Percentiles rank a stretch among this genome's conserved stretches.
These are phyloP conservation scores for Phytophthora constricta DNA, from an alignment of 352 stramenopile genomes.

Conservation along the genomic window DNA sequence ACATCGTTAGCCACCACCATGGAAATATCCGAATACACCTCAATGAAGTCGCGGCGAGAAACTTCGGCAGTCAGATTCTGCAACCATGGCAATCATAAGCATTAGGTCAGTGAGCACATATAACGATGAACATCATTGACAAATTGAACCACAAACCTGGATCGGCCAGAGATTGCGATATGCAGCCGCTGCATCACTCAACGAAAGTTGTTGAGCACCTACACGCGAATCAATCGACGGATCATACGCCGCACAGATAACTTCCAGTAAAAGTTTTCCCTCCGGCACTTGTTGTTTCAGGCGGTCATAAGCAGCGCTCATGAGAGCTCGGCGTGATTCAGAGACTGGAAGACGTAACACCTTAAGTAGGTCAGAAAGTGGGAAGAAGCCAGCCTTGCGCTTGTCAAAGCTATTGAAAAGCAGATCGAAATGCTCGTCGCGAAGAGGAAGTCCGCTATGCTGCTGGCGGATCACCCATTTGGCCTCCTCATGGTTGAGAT, in stretches of 20 bases:
- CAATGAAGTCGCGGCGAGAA: constrained; percentile 62
- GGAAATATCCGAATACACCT: constrained; percentile 80
- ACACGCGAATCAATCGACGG: constrained; percentile 68
- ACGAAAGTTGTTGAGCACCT: constrained; percentile 40
- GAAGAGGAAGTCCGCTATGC: constrained; percentile 53
- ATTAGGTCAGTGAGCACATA: neutral
- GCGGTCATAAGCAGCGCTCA: constrained; percentile 54
- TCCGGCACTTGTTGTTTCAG: constrained; percentile 35
- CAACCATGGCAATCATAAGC: constrained; percentile 1
- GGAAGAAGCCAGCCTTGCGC: constrained; percentile 67
- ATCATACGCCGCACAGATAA: constrained; percentile 59
- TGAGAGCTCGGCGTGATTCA: constrained; percentile 38
- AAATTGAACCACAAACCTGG: constrained; percentile 19
- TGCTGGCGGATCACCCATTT: constrained; percentile 69
- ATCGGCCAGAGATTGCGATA: constrained; percentile 59
- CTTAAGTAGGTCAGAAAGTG: constrained; percentile 49
- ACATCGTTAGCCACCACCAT: constrained; percentile 59
- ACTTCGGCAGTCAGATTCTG: constrained; percentile 43
- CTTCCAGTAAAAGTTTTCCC: constrained; percentile 54
- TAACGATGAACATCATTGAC: neutral
- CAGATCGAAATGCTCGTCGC: constrained; percentile 79
- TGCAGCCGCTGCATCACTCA: constrained; percentile 40
- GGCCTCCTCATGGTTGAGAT: constrained; percentile 70
- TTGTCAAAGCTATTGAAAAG: constrained; percentile 78
- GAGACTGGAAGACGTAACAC: constrained; percentile 49